phyloP scores from a whole-genome alignment of 495 filamentous ascomycete genomes.

The Trichocladium antarcticum region DNA sequence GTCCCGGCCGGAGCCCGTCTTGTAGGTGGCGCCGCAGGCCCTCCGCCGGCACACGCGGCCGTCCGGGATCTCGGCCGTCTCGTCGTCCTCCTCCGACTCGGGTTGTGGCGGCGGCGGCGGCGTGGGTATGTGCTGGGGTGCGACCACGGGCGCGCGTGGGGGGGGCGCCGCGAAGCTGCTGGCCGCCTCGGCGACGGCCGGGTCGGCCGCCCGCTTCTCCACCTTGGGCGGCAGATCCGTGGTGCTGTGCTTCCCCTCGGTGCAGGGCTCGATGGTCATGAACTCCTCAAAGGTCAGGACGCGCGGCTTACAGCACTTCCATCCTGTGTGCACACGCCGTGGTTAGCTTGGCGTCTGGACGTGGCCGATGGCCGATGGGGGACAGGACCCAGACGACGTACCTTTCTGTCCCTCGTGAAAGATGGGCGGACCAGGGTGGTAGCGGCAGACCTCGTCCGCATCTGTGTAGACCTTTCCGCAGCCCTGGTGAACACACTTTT shows the following conservation, averaged over 20 bases:
- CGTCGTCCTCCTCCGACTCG: conserved; percentile 84
- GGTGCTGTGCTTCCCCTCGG: conserved; percentile 83
- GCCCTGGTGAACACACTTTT: conserved; percentile 92
- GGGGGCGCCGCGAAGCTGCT: conserved; percentile 37
- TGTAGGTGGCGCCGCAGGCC: conserved; percentile 58
- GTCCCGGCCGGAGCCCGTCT: conserved; percentile 46
- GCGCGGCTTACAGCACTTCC: conserved; percentile 98
- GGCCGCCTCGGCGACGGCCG: conserved; percentile 25
- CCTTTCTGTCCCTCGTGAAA: conserved; percentile 99
- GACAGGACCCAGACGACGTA: conserved; percentile 30
- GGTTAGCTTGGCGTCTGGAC: conserved; percentile 7
- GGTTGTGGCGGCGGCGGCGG: conserved; percentile 54
- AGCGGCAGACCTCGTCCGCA: conserved; percentile 71
- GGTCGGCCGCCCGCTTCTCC: conserved; percentile 39
- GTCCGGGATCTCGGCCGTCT: conserved; percentile 52
- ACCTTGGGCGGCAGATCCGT: conserved; percentile 54
- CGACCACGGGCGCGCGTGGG: conserved; percentile 38
- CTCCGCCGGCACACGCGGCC: conserved; percentile 67
- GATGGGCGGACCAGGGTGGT: conserved; percentile 86
- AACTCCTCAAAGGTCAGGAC: conserved; percentile 99
- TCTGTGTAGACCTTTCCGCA: conserved; percentile 85
- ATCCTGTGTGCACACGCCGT: conserved; percentile 47
- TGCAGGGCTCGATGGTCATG: conserved; percentile 86
- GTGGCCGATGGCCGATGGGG: too few species aligned
- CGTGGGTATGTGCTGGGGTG: conserved; percentile 45